These are phyloP conservation scores for Fusarium agapanthi DNA, from an alignment of 2,329 filamentous ascomycete species.

Conservation along the genomic window DNA sequence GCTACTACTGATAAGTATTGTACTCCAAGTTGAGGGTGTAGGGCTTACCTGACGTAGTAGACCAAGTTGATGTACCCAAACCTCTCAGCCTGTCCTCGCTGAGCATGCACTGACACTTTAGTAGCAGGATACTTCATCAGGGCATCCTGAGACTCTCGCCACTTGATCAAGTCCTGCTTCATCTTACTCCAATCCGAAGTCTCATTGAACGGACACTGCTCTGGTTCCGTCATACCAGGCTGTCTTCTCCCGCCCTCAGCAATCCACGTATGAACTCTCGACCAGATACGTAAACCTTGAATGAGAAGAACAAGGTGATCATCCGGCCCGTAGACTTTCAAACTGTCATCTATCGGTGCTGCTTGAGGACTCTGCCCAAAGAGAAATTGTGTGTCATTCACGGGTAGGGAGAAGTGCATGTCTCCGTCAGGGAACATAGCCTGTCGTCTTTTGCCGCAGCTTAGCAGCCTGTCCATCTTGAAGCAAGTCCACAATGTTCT, in stretches of 20 bases:
- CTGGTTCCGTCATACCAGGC: constrained; percentile 32
- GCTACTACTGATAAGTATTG: neutral
- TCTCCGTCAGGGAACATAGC: constrained; percentile 32
- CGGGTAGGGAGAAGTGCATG: constrained; percentile 24
- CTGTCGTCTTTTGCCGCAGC: constrained; percentile 35
- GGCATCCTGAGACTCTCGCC: constrained; percentile 26
- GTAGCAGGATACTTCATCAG: constrained; percentile 37
- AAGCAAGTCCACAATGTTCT: constrained; percentile 39
- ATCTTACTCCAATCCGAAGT: constrained; percentile 34
- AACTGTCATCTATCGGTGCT: neutral
- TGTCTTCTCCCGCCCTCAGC: constrained; percentile 35
- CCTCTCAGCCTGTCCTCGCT: constrained; percentile 37
- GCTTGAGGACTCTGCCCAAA: constrained; percentile 12
- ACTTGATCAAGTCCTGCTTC: constrained; percentile 28
- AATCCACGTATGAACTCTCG: constrained; percentile 35
- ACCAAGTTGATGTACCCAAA: constrained; percentile 41
- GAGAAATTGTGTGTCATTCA: constrained; percentile 32
- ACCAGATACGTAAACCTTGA: constrained; percentile 37
- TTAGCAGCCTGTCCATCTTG: constrained; percentile 35
- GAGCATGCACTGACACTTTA: constrained; percentile 34
- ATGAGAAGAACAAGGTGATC: constrained; percentile 28
- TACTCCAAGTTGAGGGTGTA: fast-evolving
- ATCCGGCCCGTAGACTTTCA: constrained; percentile 3
- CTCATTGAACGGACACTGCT: constrained; percentile 32
- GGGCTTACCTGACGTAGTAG: constrained; percentile 37